These are phyloP conservation scores for Ceratocystis cacaofunesta DNA, from an alignment of 2,329 filamentous ascomycete genomes.

Conservation along the genomic window DNA sequence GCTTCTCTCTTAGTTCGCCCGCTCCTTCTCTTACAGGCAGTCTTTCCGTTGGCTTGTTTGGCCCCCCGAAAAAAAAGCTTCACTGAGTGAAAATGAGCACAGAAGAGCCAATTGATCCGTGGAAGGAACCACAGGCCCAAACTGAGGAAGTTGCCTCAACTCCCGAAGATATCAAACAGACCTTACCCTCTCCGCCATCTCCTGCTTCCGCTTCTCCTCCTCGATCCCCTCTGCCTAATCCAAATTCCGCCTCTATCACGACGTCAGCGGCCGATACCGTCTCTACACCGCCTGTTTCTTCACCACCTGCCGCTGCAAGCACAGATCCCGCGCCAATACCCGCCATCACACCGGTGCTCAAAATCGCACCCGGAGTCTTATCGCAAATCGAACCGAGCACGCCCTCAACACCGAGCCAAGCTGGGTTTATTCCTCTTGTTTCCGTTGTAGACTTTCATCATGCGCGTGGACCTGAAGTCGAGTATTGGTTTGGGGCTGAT, in stretches of 20 bases:
- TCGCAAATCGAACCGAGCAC: constrained; percentile 15
- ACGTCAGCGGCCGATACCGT: neutral
- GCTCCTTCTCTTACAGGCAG: neutral
- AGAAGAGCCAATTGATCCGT: constrained; percentile 16
- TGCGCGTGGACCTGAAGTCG: constrained; percentile 79
- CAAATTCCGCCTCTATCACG: neutral
- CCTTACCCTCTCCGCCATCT: neutral
- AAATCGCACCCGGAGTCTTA: constrained; percentile 8
- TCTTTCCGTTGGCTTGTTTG: neutral
- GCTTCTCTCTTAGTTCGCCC: neutral
- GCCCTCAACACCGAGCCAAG: constrained; percentile 20
- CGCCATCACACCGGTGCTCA: constrained; percentile 1
- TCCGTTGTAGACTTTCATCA: constrained; percentile 76
- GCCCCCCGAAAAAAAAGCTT: neutral
- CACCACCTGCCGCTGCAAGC: neutral
- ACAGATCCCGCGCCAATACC: neutral
- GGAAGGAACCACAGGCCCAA: constrained; percentile 8
- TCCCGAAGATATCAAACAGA: neutral
- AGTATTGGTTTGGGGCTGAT: constrained; percentile 69
- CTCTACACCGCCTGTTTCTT: neutral
- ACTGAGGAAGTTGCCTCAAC: neutral
- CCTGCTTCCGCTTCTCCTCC: neutral
- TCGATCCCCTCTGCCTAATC: neutral
- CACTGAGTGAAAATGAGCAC: constrained; percentile 8
- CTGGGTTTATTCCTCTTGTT: constrained; percentile 51